Evolutionary conservation across 805 yeast species (phyloP).

Genomic region (Grigorovia jiainica): DNA sequence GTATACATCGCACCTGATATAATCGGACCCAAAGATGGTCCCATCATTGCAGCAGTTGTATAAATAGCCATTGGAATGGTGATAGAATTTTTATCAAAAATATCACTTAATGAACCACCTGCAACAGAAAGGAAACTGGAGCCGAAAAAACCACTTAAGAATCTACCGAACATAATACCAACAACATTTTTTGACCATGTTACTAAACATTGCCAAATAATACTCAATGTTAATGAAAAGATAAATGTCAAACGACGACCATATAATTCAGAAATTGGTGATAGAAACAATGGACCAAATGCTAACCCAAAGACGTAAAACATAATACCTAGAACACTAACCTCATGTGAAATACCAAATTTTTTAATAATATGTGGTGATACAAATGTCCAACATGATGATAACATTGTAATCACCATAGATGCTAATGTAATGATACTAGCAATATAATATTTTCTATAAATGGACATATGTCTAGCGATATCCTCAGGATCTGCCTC

Average conservation of each 20-base stretch:
- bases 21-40: constrained; percentile 64
- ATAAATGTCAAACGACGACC: constrained; percentile 55
- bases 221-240: constrained; percentile 50
- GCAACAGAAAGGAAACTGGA: constrained; percentile 69
- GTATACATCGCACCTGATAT: constrained; percentile 46
- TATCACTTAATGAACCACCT: constrained; percentile 69
- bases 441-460: constrained; percentile 51
- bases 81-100: constrained; percentile 50
- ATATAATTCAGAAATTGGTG: constrained; percentile 59
- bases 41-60: constrained; percentile 54
- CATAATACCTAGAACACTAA: constrained; percentile 47
- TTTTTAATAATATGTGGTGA: constrained; percentile 38
- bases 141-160: constrained; percentile 63
- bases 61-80: constrained; percentile 63
- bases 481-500: constrained; percentile 27
- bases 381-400: constrained; percentile 60
- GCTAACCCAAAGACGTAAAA: constrained; percentile 67
- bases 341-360: constrained; percentile 47
- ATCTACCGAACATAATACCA: constrained; percentile 55
- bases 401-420: constrained; percentile 55
- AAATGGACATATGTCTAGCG: constrained; percentile 29
- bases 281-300: constrained; percentile 52
- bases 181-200: constrained; percentile 54
- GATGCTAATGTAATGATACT: constrained; percentile 45
- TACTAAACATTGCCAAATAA: constrained; percentile 43